These are phyloP conservation scores for Suillus ampliporus DNA, from an alignment of 768 basidiomycete species.

Conservation along the genomic window DNA sequence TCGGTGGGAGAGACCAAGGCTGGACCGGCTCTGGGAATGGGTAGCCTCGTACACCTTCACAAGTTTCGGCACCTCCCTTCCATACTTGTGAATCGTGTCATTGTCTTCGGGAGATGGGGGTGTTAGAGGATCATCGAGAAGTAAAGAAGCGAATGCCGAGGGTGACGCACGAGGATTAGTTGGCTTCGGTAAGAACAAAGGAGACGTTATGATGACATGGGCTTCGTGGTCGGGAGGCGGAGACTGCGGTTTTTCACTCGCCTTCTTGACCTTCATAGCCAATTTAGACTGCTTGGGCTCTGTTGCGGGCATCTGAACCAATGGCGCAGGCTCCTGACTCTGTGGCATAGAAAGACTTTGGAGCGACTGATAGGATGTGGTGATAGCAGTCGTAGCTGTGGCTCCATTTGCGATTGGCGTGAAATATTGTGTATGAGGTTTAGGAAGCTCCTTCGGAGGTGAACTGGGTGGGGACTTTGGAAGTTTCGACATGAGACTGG, in stretches of 20 bases:
- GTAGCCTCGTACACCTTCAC: conserved; percentile 35
- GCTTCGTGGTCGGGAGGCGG: conserved; percentile 46
- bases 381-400: conserved; percentile 85
- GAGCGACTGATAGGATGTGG: conserved; percentile 78
- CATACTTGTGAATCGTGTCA: conserved; percentile 36
- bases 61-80: conserved; percentile 37
- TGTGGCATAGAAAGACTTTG: conserved; percentile 55
- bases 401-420: conserved; percentile 83
- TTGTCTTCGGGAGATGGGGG: conserved; percentile 39
- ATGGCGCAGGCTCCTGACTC: conserved; percentile 25
- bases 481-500: conserved; percentile 27
- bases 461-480: conserved; percentile 27
- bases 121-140: conserved; percentile 58
- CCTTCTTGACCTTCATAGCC: conserved; percentile 73
- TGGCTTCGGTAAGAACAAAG: conserved; percentile 63
- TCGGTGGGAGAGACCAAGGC: conserved; percentile 25
- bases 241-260: conserved; percentile 49
- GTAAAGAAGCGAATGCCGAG: conserved; percentile 77
- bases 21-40: conserved; percentile 36
- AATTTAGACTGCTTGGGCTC: conserved; percentile 70
- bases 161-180: conserved; percentile 72
- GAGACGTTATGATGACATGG: conserved; percentile 44
- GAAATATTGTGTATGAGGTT: conserved; percentile 67
- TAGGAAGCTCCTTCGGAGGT: conserved; percentile 45
- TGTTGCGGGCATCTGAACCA: conserved; percentile 37